Percentiles rank a stretch among this genome's conserved stretches.
These are phyloP conservation scores for Hypomontagnella monticulosa DNA, from an alignment of 495 filamentous ascomycete species.

Conservation along the genomic window DNA sequence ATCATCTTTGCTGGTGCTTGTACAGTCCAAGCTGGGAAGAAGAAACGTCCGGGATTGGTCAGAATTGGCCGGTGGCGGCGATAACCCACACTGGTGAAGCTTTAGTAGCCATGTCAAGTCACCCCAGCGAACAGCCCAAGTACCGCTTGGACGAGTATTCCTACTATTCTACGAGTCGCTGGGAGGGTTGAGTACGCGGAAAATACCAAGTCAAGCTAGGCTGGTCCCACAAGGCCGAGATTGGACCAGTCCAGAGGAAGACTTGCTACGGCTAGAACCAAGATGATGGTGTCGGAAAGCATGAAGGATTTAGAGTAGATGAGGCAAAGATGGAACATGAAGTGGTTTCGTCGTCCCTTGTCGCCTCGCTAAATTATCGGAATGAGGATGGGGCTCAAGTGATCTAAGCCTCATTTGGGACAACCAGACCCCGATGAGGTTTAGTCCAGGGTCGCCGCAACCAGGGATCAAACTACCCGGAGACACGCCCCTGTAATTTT, in stretches of 20 bases:
- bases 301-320: slow-evolving; percentile 44
- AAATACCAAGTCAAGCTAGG: slow-evolving; percentile 33
- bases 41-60: slow-evolving; percentile 20
- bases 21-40: slow-evolving; percentile 26
- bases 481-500: slow-evolving; percentile 35
- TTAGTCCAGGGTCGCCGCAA: slow-evolving; percentile 24
- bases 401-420: slow-evolving; percentile 17
- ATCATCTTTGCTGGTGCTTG: slow-evolving; percentile 26
- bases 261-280: not conserved
- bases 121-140: slow-evolving; percentile 18
- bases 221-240: slow-evolving; percentile 9
- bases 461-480: slow-evolving; percentile 29
- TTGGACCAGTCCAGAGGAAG: slow-evolving; percentile 7
- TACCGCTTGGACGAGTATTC: slow-evolving; percentile 23
- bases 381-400: slow-evolving; percentile 41
- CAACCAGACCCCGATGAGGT: slow-evolving; percentile 7
- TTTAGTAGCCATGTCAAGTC: slow-evolving; percentile 30
- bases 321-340: slow-evolving; percentile 51
- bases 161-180: slow-evolving; percentile 13
- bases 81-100: slow-evolving; percentile 35
- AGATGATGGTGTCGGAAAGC: slow-evolving; percentile 26
- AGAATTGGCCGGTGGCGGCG: slow-evolving; percentile 19
- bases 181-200: slow-evolving; percentile 33
- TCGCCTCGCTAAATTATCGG: slow-evolving; percentile 37
- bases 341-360: slow-evolving; percentile 47